Evolutionary conservation across 2,329 filamentous ascomycete genomes (phyloP).

Genomic region (Aspergillus ochraceoroseus): DNA sequence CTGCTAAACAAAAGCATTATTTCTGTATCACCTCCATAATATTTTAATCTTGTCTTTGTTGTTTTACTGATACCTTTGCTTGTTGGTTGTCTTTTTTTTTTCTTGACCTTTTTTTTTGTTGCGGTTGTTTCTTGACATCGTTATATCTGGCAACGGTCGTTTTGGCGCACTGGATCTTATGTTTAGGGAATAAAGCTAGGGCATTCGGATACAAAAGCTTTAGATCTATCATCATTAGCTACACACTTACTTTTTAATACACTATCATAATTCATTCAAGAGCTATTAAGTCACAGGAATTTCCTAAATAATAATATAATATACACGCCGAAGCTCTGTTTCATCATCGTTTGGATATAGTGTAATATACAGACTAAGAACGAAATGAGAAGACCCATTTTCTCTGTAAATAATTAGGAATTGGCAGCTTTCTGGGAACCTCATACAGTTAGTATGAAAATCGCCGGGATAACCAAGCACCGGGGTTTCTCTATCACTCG

Average conservation of each 20-base stretch:
- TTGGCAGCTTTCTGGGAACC: too few relatives aligned
- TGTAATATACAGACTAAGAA: background rate
- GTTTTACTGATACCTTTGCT: constrained; percentile 9
- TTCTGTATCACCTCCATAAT: constrained; percentile 15
- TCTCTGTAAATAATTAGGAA: too few relatives aligned
- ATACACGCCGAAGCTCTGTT: background rate
- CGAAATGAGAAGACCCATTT: too few relatives aligned
- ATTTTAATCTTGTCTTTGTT: constrained; percentile 14
- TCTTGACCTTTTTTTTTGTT: too few relatives aligned
- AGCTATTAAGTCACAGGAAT: background rate
- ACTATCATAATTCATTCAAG: constrained; percentile 3
- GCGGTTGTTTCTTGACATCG: constrained; percentile 19
- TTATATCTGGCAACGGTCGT: constrained; percentile 27
- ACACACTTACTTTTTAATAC: background rate
- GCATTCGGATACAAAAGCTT: constrained; percentile 1
- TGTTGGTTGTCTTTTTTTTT: constrained; percentile 6
- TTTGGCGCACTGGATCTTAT: constrained; percentile 19
- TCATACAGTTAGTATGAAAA: too few relatives aligned
- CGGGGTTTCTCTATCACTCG: too few relatives aligned
- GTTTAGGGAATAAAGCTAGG: constrained; percentile 7
- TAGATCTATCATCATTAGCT: constrained; percentile 11
- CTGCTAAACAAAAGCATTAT: constrained; percentile 26
- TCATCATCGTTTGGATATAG: background rate
- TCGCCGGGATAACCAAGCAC: too few relatives aligned
- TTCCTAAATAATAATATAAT: background rate